phyloP scores from a whole-genome alignment of 1,284 basidiomycete genomes.

The Moniliophthora roreri region DNA sequence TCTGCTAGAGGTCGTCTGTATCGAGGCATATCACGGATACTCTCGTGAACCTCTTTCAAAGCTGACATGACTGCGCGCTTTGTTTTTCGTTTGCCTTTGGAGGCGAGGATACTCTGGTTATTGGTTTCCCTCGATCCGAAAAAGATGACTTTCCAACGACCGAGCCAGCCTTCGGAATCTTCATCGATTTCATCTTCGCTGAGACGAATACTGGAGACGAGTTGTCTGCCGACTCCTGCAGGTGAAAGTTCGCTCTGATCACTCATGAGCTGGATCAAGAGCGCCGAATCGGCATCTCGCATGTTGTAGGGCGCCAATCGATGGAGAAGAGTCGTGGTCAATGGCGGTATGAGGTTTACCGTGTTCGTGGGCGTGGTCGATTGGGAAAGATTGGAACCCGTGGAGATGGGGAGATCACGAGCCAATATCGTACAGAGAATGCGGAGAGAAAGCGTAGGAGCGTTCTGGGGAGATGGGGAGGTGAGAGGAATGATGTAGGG shows the following conservation, averaged over 20 bases:
- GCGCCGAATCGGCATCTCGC: too few species aligned
- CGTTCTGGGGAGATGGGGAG: slow-evolving; percentile 38
- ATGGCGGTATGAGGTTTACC: slow-evolving; percentile 53
- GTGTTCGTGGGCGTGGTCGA: slow-evolving; percentile 25
- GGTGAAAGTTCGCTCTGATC: too few species aligned
- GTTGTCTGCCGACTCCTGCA: too few species aligned
- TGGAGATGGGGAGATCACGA: slow-evolving; percentile 39
- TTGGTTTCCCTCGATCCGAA: slow-evolving; percentile 39
- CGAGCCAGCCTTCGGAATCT: too few species aligned
- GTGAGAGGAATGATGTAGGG: slow-evolving; percentile 54
- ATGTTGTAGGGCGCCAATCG: too few species aligned
- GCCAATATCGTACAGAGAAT: slow-evolving; percentile 59
- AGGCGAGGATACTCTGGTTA: slow-evolving; percentile 31
- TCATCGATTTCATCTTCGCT: too few species aligned
- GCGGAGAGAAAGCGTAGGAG: slow-evolving; percentile 56
- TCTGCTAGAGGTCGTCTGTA: not conserved
- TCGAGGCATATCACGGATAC: slow-evolving; percentile 48
- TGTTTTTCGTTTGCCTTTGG: slow-evolving; percentile 42
- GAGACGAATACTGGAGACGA: too few species aligned
- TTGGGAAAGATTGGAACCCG: not conserved
- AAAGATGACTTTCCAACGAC: too few species aligned
- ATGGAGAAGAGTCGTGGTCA: slow-evolving; percentile 59
- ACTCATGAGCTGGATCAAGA: too few species aligned
- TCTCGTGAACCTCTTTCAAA: slow-evolving; percentile 57
- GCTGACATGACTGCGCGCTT: slow-evolving; percentile 53